Base-by-base conservation (phyloP, 2,329 filamentous ascomycete species). In the Trichophyton schoenleinii region DNA sequence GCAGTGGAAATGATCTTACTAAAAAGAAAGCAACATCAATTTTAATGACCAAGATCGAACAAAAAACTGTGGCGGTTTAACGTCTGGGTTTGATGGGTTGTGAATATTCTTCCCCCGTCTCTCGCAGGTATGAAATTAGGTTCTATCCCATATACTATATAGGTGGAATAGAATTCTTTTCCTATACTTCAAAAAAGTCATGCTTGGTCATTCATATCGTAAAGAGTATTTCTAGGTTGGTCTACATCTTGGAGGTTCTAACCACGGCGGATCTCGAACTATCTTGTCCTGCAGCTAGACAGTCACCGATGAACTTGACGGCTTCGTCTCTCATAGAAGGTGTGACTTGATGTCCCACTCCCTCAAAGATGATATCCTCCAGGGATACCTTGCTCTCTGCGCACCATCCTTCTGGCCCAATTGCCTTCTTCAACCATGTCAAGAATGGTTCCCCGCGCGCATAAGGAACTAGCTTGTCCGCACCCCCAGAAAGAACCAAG, bases 381-480 rank as follows among this genome's bases (percentile, higher is more conserved):
- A 86, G 72, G n/a, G 71, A 71, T 2, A 84, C 72, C 0, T 74
- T 76, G 13, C 79, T 73, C 57, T 82, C 79, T 2, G 77, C 75
- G 64, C 75, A 83, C 76, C 73, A 81, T 60, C 79, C 70, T 58
- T 68, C 67, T 8, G 72, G 69, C 0, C 67, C 68, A 63, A 74
- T 68, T 1, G 71, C 71, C 42, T 73, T 72, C 70, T 84, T 84
- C 64, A 86, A 72, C 73, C 80, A 82, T 0, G 73, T 71, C 44
- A 86, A 65, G 66, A 86, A 85, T 0, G 78, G 74, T 66, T 83
- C 78, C 13, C 80, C 79, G 5, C 79, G 78, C 8, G 75, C 74
- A 67, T 85, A 83, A 4, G 83, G 83, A 13, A 87, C 84, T 15
- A 87, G 70, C 63, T 83, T 83, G 67, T 87, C 84, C 1, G 74